These are phyloP conservation scores for Amanita pseudoporphyria DNA, from an alignment of 768 basidiomycete species.

Conservation along the genomic window DNA sequence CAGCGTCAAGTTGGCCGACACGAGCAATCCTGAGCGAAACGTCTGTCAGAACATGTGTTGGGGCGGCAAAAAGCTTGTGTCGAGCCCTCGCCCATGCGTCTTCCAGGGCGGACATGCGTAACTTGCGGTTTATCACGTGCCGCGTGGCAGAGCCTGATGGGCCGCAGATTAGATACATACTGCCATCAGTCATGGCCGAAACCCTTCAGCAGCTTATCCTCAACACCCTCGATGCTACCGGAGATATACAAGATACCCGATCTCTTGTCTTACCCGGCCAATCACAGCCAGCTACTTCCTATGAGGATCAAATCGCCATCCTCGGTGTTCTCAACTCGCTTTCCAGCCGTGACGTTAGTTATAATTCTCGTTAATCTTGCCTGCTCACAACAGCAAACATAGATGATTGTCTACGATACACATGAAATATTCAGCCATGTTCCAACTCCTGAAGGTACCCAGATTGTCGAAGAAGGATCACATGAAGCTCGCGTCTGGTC, in stretches of 20 bases:
- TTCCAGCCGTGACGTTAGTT: conserved; percentile 68
- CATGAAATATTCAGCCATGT: conserved; percentile 68
- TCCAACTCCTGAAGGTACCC: conserved; percentile 74
- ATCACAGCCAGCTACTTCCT: conserved; percentile 42
- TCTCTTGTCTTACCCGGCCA: conserved; percentile 58
- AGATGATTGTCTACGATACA: conserved; percentile 82
- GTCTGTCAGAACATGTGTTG: conserved; percentile 25
- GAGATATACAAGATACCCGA: conserved; percentile 59
- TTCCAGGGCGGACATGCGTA: conserved; percentile 32
- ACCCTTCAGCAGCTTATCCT: conserved; percentile 72
- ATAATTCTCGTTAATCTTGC: conserved; percentile 6
- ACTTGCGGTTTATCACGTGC: conserved; percentile 12
- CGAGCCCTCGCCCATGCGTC: conserved; percentile 57
- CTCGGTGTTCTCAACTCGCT: conserved; percentile 91
- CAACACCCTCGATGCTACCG: conserved; percentile 50
- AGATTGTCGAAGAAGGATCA: conserved; percentile 74
- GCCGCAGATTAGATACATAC: conserved; percentile 10
- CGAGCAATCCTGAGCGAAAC: conserved; percentile 48
- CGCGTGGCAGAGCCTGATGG: neutral
- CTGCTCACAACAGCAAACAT: conserved; percentile 7
- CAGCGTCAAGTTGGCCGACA: conserved; percentile 87
- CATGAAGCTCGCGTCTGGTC: conserved; percentile 95
- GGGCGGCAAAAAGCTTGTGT: conserved; percentile 39
- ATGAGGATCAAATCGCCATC: conserved; percentile 76
- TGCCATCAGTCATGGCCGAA: conserved; percentile 50